Evolutionary conservation across 1,139 yeast genomes (phyloP).

Genomic region (Kluyveromyces sp.): DNA sequence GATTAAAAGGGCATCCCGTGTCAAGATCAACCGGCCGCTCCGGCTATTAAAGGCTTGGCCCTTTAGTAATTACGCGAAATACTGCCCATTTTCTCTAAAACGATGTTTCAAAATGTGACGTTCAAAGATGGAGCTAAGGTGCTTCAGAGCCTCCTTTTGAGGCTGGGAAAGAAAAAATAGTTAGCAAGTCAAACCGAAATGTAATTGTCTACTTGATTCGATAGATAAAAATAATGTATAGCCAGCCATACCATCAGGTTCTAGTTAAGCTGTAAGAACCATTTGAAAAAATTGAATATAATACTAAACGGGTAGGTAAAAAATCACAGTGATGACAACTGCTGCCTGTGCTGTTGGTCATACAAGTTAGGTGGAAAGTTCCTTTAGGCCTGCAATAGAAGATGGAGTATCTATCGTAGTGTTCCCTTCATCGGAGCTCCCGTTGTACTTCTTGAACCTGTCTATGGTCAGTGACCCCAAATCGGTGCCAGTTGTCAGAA

Average conservation of each 20-base stretch:
- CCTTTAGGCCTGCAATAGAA: conserved; percentile 1
- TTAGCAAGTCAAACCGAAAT: neutral
- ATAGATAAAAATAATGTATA: neutral
- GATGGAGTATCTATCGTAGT: conserved; percentile 6
- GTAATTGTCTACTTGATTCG: neutral
- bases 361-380: conserved; percentile 3
- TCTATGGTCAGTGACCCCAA: conserved; percentile 26
- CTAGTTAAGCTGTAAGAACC: neutral
- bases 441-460: conserved; percentile 19
- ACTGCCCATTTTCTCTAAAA: too few relatives aligned
- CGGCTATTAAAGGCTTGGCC: too few relatives aligned
- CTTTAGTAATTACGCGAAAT: too few relatives aligned
- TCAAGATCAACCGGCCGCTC: too few relatives aligned
- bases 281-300: neutral
- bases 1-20: too few relatives aligned
- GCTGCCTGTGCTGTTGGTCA: neutral
- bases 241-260: neutral
- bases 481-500: conserved; percentile 29
- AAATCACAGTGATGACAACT: neutral
- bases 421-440: conserved; percentile 2
- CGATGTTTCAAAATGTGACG: too few relatives aligned
- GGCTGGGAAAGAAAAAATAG: neutral
- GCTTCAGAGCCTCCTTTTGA: too few relatives aligned
- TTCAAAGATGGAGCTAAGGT: too few relatives aligned
- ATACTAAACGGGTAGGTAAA: neutral